Conservation (phyloP, 2,329 filamentous ascomycete genomes). For the Aspergillus brunneoviolaceus region DNA sequence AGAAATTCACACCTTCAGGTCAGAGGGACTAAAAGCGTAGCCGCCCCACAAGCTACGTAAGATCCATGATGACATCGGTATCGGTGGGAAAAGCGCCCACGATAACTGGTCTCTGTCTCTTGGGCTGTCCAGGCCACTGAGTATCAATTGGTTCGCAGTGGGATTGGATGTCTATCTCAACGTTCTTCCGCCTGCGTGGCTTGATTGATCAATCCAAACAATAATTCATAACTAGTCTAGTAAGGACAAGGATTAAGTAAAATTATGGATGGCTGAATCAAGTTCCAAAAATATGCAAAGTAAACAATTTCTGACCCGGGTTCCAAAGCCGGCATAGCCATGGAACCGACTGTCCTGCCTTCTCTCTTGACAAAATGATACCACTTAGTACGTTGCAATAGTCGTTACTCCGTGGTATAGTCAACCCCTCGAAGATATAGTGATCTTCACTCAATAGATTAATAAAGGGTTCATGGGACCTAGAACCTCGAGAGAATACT, state of each 20-base stretch:
- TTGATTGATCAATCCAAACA: not conserved
- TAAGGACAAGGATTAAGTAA: no score
- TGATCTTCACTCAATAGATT: not conserved
- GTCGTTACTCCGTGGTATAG: not conserved
- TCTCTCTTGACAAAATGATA: not conserved
- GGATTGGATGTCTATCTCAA: not conserved
- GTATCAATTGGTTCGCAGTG: not conserved
- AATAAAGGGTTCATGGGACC: not conserved
- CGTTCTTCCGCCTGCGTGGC: not conserved
- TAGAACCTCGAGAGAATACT: not conserved
- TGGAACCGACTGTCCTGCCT: not conserved
- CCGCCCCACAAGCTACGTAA: not conserved
- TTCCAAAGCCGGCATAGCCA: not conserved
- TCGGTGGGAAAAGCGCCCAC: not conserved
- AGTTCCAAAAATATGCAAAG: not conserved
- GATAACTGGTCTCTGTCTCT: not conserved
- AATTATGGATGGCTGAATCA: not conserved
- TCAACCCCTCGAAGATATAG: not conserved
- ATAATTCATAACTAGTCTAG: no score
- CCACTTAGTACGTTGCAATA: not conserved
- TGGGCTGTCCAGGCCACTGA: not conserved
- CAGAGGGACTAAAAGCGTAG: not conserved
- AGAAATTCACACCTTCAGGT: not conserved
- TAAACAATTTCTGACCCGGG: not conserved
- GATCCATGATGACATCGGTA: not conserved